Evolutionary conservation across 768 basidiomycete genomes (phyloP), one percentile per base, ranked within the genome.

Genomic region (Tulasnella sp.): DNA sequence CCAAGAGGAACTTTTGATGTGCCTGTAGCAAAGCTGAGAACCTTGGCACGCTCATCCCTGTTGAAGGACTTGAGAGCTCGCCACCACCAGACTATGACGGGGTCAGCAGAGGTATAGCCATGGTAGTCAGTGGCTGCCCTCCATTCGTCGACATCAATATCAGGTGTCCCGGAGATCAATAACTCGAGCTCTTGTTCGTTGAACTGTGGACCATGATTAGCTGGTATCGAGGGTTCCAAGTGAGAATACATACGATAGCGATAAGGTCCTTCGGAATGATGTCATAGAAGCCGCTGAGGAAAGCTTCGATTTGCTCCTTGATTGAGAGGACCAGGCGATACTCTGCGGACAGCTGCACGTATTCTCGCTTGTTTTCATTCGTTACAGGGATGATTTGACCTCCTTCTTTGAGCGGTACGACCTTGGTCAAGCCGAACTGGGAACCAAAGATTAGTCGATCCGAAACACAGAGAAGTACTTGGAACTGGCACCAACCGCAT

Each of bases 21-120:
- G 81, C 96, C 87, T 1, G 98, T 97, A 20, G 96, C 97, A 86
- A 99, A 99, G 88, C 97, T 97, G 80, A 99, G 89, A 72, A 99
- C 95, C 86, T 98, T 96, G 44, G 98, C 96, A 79, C 96, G 89
- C 86, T 99, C 98, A 83, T 98, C 97, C 46, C 97, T 94, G 83
- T 94, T 96, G 88, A 98, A 98, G 12, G 96, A 97, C 86, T 99
- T 96, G 64, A 99, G 90, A 1, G 97, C 97, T 82, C 98, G 91
- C 98, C 98, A 99, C 94, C 96, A 98, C 97, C 97, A 99, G 41
- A 95, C 93, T 81, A 99, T 96, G 84, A 97, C 96, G 8, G 97
- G 95, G 85, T 99, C 97, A 3, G 93, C 94, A 83, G 93, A 90
- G 8, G 90, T 91, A 85, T 95, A 96, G 73, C 95, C 94, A 82